phyloP scores from a whole-genome alignment of 176 grass and related monocot genomes.

The Chrysopogon serrulatus region DNA sequence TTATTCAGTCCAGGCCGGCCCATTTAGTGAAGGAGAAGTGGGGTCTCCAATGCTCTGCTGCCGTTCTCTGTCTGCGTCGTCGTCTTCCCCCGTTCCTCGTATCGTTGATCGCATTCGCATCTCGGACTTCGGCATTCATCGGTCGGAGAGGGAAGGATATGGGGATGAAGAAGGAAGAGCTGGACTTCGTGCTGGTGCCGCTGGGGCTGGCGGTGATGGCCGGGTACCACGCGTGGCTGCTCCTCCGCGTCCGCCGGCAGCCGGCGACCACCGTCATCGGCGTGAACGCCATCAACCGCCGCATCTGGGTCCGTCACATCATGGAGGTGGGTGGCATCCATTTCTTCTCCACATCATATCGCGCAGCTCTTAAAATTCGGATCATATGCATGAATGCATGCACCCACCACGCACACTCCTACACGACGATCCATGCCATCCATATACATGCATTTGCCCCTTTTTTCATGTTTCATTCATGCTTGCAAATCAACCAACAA shows the following conservation, averaged over 20 bases:
- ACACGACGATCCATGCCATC: neutral
- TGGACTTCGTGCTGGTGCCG: conserved; percentile 44
- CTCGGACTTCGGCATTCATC: neutral
- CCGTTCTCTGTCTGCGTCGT: neutral
- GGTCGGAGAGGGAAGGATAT: neutral
- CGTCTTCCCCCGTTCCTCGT: neutral
- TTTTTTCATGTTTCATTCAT: neutral
- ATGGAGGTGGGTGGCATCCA: conserved; percentile 45
- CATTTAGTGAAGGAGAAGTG: neutral
- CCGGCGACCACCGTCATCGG: conserved; percentile 73
- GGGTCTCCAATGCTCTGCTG: neutral
- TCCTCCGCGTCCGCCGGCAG: conserved; percentile 43
- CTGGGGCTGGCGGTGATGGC: conserved; percentile 30
- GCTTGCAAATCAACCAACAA: neutral
- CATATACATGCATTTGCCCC: neutral
- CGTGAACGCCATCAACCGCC: conserved; percentile 85
- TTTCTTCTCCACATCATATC: neutral
- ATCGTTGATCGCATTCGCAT: neutral
- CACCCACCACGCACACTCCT: neutral
- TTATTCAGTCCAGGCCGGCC: neutral
- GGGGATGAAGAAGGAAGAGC: conserved; percentile 31
- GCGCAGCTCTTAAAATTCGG: neutral
- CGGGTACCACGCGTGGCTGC: conserved; percentile 67
- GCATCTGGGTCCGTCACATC: conserved; percentile 75
- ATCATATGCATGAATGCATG: neutral